Base-by-base conservation (phyloP, 805 yeast genomes). In the Myxozyma nipponensis region DNA sequence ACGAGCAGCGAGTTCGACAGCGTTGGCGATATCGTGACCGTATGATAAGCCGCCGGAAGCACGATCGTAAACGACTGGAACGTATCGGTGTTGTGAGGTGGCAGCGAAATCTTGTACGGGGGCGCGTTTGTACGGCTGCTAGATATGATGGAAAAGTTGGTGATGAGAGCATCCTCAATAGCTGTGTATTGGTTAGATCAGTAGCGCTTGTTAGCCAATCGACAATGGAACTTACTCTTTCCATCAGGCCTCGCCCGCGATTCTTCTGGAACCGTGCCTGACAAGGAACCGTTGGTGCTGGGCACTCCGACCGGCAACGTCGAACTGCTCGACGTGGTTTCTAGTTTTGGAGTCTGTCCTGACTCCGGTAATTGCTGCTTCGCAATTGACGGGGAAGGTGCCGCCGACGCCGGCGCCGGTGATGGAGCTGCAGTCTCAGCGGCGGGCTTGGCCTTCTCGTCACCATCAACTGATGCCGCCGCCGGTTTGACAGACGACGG, bases 21-120 rank as follows among this genome's bases (percentile, higher is more conserved):
- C 5, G 58, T 54, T 9, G 58, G 58, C 25, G 58, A 54, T 21
- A 54, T 54, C 22, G 58, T 54, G 36, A 54, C 49, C 17, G 48
- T 19, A 24, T 45, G 46, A 41, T 52, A 51, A 19, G 46, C 44
- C 10, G 58, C 50, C 4, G 58, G 58, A 23, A 54, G 56, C 5
- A 48, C 43, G 38, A 54, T 38, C 9, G 58, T 52, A 46, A 38
- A 54, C 7, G 58, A 54, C 40, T 54, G 58, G 24, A 54, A 52
- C 4, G 46, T 41, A 36, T 54, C 58, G 30, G 35, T 42, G 22
- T 40, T 42, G 48, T 54, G 48, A 7, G 58, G 58, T 17, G 58
- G 58, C 39, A 54, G 52, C 5, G 28, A 45, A 25, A 54, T 52
- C 18, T 25, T 37, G 42, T 47, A 54, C 1, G 57, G 57, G 3